Evolutionary conservation across 805 yeast species (phyloP), one percentile per base, ranked within the genome.

Genomic region (Saccharomycopsis fibuligera): DNA sequence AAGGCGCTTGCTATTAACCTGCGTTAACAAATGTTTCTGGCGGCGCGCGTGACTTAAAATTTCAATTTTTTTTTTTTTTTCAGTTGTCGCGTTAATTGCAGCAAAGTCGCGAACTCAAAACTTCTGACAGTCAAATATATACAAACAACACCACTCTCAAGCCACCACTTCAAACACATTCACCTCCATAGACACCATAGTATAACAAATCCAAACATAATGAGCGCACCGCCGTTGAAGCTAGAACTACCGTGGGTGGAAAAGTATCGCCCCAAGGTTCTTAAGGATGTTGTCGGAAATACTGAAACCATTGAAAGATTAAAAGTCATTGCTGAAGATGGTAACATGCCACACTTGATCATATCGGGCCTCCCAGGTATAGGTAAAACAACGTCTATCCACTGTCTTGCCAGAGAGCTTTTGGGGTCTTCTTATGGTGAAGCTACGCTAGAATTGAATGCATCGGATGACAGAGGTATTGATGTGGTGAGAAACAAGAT

Each of bases 311-410:
- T 93, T 3, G 88, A 83, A 53, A 75, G 97, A 35, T 72, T 93
- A 47, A 78, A 83, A 58, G 77, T 87, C 52, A 90, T 93, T 45
- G 96, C 95, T 4, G 67, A 76, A 42, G 96, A 90, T 59, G 99
- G 99, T 29, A 93, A 93, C 66, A 84, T 93, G 87, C 98, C 99
- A 1, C 96, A 93, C 66, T 72, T 93, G 76, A 90, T 93, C 58
- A 85, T 93, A 40, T 83, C 93, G n/a, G 96, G 99, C 2, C 68
- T 88, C 41, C 99, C 99, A 2, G 99, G 99, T 57, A 91, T 93
- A 48, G 99, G 99, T 37, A 93, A 93, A 63, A 93, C 99, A 2
- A 93, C 99, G 0, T 84, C 96, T 2, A 79, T 93, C 4, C 86
- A 86, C 53, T 90, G 97, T 68, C 74, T 93, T 25, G 97, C 98